Conservation (phyloP, 2,329 filamentous ascomycete genomes). For the Zasmidium citrigriseum region DNA sequence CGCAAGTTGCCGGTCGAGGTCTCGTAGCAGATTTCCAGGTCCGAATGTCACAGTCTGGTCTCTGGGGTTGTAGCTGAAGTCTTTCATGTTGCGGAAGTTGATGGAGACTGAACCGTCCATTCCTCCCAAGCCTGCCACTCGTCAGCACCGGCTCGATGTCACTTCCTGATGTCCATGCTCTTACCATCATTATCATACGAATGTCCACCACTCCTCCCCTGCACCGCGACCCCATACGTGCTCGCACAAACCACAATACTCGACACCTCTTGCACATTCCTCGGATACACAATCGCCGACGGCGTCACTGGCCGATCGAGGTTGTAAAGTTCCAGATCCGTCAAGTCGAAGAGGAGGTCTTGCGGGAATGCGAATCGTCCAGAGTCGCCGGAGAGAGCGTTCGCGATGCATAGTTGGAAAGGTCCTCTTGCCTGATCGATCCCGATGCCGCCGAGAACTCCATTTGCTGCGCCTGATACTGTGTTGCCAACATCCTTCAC, state of each 20-base stretch:
- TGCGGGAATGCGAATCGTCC: slow-evolving; percentile 17
- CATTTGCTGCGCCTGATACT: neutral
- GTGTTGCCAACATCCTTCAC: neutral
- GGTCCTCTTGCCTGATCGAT: slow-evolving; percentile 4
- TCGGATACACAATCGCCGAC: slow-evolving; percentile 18
- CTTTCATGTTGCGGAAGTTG: slow-evolving; percentile 17
- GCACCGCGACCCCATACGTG: slow-evolving; percentile 14
- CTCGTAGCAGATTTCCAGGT: slow-evolving; percentile 16
- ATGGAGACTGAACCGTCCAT: slow-evolving; percentile 13
- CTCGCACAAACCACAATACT: slow-evolving; percentile 18
- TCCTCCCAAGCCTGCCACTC: slow-evolving; percentile 13
- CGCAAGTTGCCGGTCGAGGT: slow-evolving; percentile 11
- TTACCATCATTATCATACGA: slow-evolving; percentile 18
- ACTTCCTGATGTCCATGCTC: neutral
- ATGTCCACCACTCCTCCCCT: slow-evolving; percentile 22
- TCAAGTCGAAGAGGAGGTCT: slow-evolving; percentile 16
- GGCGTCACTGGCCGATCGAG: slow-evolving; percentile 17
- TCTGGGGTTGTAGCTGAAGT: slow-evolving; percentile 14
- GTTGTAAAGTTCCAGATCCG: slow-evolving; percentile 19
- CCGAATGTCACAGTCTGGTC: slow-evolving; percentile 16
- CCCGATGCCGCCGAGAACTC: slow-evolving; percentile 2
- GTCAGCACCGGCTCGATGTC: neutral
- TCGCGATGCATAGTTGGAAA: slow-evolving; percentile 19
- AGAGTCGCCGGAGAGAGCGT: slow-evolving; percentile 13
- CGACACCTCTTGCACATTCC: slow-evolving; percentile 14